phyloP scores from a whole-genome alignment of 2,329 filamentous ascomycete species.

The Sporothrix pseudoabietina region DNA sequence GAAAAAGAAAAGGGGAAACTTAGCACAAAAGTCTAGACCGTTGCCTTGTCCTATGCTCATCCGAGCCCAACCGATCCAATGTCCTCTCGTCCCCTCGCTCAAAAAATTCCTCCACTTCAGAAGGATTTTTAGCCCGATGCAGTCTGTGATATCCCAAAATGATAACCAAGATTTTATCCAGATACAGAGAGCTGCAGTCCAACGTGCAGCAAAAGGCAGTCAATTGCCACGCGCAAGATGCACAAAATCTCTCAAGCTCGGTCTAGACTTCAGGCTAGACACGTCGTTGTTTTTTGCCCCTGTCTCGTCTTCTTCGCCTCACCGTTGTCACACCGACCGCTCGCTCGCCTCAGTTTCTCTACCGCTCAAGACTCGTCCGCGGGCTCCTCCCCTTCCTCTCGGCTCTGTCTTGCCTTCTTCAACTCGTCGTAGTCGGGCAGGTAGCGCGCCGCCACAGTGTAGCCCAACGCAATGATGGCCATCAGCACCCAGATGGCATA shows the following conservation, averaged over 20 bases:
- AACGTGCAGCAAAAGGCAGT: not conserved
- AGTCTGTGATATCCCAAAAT: not conserved
- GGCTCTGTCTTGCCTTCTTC: constrained; percentile 27
- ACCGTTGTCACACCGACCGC: not conserved
- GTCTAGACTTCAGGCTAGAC: constrained; percentile 7
- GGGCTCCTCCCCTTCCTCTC: not conserved
- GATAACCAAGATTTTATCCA: not conserved
- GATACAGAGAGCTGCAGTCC: not conserved
- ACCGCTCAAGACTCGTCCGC: too few species aligned
- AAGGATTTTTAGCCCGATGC: constrained; percentile 2
- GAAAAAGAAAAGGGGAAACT: not conserved
- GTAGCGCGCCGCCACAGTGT: constrained; percentile 40
- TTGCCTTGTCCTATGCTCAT: not conserved
- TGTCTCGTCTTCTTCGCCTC: not conserved
- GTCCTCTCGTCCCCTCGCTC: not conserved
- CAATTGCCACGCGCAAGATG: not conserved
- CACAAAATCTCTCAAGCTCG: not conserved
- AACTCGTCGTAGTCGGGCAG: constrained; percentile 44
- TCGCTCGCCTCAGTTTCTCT: not conserved
- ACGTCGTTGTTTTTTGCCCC: not conserved
- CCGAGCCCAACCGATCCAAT: not conserved
- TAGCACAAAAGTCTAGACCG: not conserved
- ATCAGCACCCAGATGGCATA: constrained; percentile 68
- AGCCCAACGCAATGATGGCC: constrained; percentile 44
- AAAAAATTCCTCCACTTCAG: not conserved